A percentile compares a stretch with the other conserved stretches of the same genome.
Conservation (phyloP, 1,139 yeast species). For the Lodderomyces theae region DNA sequence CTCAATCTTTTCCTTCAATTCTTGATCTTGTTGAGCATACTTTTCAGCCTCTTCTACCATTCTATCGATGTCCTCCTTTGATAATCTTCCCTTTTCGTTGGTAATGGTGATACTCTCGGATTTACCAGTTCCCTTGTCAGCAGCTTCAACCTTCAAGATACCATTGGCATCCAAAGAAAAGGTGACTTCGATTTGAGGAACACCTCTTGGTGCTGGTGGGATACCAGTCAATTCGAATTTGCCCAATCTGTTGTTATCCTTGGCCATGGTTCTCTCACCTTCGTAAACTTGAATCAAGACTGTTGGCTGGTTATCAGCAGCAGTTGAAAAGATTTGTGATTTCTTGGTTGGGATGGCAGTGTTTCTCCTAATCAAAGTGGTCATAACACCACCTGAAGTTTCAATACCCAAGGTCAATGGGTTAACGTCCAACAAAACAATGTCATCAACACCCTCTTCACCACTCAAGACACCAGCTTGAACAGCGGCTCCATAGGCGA, state of each 20-base stretch:
- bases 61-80: constrained; percentile 88
- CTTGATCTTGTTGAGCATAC: constrained; percentile 84
- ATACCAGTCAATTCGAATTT: constrained; percentile 48
- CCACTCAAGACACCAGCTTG: constrained; percentile 96
- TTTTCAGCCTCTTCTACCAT: constrained; percentile 95
- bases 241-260: constrained; percentile 46
- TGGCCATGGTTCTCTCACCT: constrained; percentile 49
- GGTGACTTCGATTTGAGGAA: constrained; percentile 48
- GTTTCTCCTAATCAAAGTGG: constrained; percentile 47
- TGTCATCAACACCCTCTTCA: constrained; percentile 50
- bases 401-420: constrained; percentile 51
- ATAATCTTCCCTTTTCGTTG: constrained; percentile 95
- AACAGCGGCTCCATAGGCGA: constrained; percentile 55
- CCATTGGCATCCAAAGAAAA: constrained; percentile 49
- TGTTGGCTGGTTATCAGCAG: constrained; percentile 49
- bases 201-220: constrained; percentile 52
- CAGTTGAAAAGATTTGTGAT: constrained; percentile 47
- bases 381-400: constrained; percentile 51
- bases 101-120: constrained; percentile 91
- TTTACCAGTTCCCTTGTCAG: constrained; percentile 57
- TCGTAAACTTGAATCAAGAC: constrained; percentile 47
- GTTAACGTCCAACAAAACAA: constrained; percentile 48
- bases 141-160: constrained; percentile 46
- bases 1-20: constrained; percentile 76
- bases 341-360: constrained; percentile 50